These are phyloP conservation scores for Galium porrigens DNA, from an alignment of 305 asterid species.

Conservation along the genomic window DNA sequence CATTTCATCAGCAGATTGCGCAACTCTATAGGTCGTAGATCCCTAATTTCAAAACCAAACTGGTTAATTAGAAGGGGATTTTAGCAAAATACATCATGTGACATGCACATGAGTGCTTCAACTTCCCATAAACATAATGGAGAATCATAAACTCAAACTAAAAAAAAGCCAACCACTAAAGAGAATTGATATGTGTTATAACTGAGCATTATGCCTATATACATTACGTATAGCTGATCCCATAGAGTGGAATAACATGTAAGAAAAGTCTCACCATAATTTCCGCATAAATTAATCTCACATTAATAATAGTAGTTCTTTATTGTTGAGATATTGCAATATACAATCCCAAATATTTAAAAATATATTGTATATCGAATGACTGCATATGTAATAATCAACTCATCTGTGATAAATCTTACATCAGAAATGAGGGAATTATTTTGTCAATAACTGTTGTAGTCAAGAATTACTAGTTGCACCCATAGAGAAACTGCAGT, in stretches of 20 bases:
- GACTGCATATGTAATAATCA: not conserved
- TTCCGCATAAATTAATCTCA: not conserved
- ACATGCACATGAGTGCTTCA: not conserved
- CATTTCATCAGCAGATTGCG: conserved; percentile 51
- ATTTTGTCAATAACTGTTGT: not conserved
- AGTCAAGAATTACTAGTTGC: not conserved
- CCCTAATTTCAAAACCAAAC: conserved; percentile 31
- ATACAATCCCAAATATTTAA: not conserved
- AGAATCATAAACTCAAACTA: not conserved
- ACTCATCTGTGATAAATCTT: not conserved
- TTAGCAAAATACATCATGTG: not conserved
- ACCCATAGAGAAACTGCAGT: not conserved
- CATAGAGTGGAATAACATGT: not conserved
- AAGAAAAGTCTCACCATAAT: not conserved
- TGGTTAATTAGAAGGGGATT: not conserved
- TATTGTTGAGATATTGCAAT: not conserved
- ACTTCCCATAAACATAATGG: not conserved
- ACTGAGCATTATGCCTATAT: not conserved
- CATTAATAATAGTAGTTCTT: not conserved
- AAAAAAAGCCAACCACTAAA: not conserved
- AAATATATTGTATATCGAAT: not conserved
- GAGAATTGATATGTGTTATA: not conserved
- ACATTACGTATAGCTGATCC: not conserved
- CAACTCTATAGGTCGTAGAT: conserved; percentile 44
- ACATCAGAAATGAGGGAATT: not conserved